phyloP scores from a whole-genome alignment of 2,329 filamentous ascomycete species.

The Tolypocladium ovalisporum region DNA sequence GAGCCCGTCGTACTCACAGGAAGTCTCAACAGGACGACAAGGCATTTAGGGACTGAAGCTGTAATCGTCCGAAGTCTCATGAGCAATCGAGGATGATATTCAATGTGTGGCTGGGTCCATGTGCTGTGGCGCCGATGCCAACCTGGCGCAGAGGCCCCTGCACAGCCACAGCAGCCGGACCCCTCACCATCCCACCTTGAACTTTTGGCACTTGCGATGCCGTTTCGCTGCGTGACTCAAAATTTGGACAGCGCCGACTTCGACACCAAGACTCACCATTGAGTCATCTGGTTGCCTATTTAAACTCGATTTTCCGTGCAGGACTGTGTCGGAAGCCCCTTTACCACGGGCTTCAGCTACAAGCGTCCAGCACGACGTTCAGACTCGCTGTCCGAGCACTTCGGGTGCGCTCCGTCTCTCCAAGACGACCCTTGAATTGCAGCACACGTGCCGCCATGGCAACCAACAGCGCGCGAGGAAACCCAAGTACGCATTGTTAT shows the following conservation, averaged over 20 bases:
- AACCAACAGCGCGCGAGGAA: slow-evolving; percentile 42
- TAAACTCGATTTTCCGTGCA: slow-evolving; percentile 4
- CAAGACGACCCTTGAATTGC: slow-evolving; percentile 27
- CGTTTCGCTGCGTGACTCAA: slow-evolving; percentile 8
- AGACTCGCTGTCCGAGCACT: slow-evolving; percentile 43
- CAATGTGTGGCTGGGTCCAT: slow-evolving; percentile 1
- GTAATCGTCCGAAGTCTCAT: background rate
- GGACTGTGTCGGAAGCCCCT: slow-evolving; percentile 21
- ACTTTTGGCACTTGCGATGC: background rate
- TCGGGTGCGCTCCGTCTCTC: slow-evolving; percentile 44
- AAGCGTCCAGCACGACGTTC: slow-evolving; percentile 31
- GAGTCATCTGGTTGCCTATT: slow-evolving; percentile 1
- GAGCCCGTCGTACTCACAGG: background rate
- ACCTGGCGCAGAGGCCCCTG: slow-evolving; percentile 1
- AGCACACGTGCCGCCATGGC: slow-evolving; percentile 43
- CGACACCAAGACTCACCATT: background rate
- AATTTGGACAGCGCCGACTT: slow-evolving; percentile 4
- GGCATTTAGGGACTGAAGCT: background rate
- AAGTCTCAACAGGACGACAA: background rate
- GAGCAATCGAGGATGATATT: background rate
- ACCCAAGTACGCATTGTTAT: slow-evolving; percentile 16
- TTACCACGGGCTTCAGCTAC: slow-evolving; percentile 23
- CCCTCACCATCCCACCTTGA: slow-evolving; percentile 9
- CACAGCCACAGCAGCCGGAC: slow-evolving; percentile 10
- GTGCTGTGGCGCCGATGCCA: slow-evolving; percentile 5